phyloP scores from a whole-genome alignment of 75 land plant species.

The Cupressus sempervirens region DNA sequence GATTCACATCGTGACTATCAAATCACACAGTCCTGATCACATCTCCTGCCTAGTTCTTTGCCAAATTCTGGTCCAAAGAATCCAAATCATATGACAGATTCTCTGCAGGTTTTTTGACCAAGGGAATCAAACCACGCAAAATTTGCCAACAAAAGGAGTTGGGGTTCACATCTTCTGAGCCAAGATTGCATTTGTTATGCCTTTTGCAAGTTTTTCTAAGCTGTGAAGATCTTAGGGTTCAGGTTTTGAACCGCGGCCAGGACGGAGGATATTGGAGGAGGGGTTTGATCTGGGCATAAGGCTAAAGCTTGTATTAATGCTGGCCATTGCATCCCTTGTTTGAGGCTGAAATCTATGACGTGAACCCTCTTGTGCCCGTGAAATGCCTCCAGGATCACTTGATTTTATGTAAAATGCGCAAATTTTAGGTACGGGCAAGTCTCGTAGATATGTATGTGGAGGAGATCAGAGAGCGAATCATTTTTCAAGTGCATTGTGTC shows the following conservation, averaged over 20 bases:
- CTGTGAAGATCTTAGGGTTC: constrained; percentile 62
- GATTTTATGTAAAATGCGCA: constrained; percentile 81
- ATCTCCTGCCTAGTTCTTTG: constrained; percentile 32
- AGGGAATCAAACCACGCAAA: constrained; percentile 27
- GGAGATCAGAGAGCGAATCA: constrained; percentile 35
- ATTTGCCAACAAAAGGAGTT: background rate
- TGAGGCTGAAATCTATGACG: constrained; percentile 58
- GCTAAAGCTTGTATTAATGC: constrained; percentile 71
- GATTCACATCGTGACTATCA: constrained; percentile 10
- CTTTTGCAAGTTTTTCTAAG: background rate
- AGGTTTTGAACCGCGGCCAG: constrained; percentile 39
- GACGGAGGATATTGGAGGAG: constrained; percentile 40
- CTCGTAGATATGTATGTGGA: constrained; percentile 67
- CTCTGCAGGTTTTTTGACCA: constrained; percentile 31
- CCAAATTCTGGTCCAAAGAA: constrained; percentile 42
- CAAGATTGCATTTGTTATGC: background rate
- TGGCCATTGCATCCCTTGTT: constrained; percentile 74
- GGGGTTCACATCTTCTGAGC: background rate
- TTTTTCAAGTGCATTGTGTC: constrained; percentile 4
- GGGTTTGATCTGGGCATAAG: constrained; percentile 43
- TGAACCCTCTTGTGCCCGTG: constrained; percentile 55
- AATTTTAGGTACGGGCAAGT: constrained; percentile 73
- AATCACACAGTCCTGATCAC: constrained; percentile 29
- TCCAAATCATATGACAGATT: constrained; percentile 32
- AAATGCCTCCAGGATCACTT: constrained; percentile 74